These are phyloP conservation scores for Dimargaris verticillata DNA, from an alignment of 192 early-diverging fungal genomes.

Conservation along the genomic window DNA sequence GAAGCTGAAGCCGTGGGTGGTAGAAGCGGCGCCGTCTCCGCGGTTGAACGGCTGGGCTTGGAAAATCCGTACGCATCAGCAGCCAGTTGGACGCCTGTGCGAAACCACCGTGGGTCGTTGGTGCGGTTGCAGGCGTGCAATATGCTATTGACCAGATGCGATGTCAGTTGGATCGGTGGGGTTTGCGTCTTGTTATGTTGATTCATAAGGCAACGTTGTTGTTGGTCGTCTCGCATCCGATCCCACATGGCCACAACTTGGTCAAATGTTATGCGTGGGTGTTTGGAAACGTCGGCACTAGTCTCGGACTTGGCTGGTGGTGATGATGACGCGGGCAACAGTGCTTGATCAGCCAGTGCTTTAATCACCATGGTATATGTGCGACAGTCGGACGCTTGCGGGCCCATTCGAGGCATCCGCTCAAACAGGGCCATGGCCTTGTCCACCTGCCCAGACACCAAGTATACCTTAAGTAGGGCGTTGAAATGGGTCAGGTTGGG, in stretches of 20 bases:
- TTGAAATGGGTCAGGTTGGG: background rate
- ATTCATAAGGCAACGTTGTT: background rate
- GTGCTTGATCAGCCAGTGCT: background rate
- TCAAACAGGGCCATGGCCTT: background rate
- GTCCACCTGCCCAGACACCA: background rate
- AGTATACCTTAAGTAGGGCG: background rate
- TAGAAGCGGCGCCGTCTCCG: background rate
- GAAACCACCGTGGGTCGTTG: background rate
- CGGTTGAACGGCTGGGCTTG: background rate
- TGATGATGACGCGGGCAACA: too few relatives aligned
- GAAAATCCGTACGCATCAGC: background rate
- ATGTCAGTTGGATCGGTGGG: background rate
- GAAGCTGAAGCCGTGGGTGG: too few relatives aligned
- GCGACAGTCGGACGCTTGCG: background rate
- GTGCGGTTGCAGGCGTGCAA: background rate
- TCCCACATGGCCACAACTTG: too few relatives aligned
- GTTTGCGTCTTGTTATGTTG: slow-evolving; percentile 3
- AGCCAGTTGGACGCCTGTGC: background rate
- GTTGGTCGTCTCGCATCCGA: background rate
- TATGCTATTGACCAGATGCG: background rate
- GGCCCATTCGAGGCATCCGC: background rate
- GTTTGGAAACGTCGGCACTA: too few relatives aligned
- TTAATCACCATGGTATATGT: slow-evolving; percentile 2
- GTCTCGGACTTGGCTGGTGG: too few relatives aligned
- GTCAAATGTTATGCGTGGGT: too few relatives aligned